These are phyloP conservation scores for Nakazawaea peltata DNA, from an alignment of 805 yeast species.

Conservation along the genomic window DNA sequence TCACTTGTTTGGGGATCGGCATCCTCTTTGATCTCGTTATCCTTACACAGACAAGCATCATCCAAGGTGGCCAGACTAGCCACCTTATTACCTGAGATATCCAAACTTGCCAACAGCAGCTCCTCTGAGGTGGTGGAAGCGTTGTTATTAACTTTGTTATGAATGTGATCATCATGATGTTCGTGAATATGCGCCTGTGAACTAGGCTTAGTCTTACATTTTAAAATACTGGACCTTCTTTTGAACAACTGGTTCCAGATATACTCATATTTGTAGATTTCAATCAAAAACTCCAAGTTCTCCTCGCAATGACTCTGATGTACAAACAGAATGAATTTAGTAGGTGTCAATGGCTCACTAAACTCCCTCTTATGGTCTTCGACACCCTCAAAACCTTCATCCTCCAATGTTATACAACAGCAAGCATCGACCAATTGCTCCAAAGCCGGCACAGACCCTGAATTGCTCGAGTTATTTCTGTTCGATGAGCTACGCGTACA, in stretches of 20 bases:
- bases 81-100: not conserved
- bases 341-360: conserved; percentile 5
- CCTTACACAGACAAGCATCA: not conserved
- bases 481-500: no score
- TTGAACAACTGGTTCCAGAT: conserved; percentile 27
- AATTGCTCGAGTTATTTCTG: no score
- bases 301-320: conserved; percentile 34
- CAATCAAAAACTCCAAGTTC: conserved; percentile 35
- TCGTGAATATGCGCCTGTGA: no score
- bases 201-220: conserved; percentile 14
- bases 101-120: not conserved
- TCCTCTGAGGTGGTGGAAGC: not conserved
- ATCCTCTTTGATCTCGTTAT: conserved; percentile 2
- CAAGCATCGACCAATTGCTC: conserved; percentile 20
- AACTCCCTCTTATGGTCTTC: no score
- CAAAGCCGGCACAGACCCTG: conserved; percentile 16
- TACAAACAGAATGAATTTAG: conserved; percentile 26
- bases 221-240: conserved; percentile 21
- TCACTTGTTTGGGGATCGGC: conserved; percentile 1
- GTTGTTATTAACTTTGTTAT: not conserved
- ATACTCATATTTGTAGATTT: conserved; percentile 37
- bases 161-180: not conserved
- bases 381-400: conserved; percentile 12
- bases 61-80: not conserved
- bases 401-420: conserved; percentile 11